Evolutionary conservation across 805 yeast species (phyloP).

Genomic region (Jamesozyma jinghongensis): DNA sequence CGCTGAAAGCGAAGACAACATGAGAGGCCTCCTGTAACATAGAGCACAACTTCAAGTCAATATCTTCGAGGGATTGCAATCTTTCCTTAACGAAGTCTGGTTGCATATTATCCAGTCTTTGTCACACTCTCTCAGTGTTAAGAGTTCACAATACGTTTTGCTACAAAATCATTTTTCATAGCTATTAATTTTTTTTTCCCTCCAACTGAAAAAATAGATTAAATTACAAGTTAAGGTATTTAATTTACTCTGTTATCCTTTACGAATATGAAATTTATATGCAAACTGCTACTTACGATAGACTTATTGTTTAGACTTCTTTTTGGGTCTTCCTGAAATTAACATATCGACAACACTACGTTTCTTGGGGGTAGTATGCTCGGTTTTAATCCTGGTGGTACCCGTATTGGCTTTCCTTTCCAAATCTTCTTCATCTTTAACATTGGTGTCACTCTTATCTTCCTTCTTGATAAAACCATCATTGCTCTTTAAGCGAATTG

Average conservation of each 20-base stretch:
- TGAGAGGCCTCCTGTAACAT: constrained; percentile 25
- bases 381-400: neutral
- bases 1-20: constrained; percentile 24
- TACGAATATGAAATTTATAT: too few relatives aligned
- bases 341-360: constrained; percentile 1
- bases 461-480: constrained; percentile 1
- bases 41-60: constrained; percentile 22
- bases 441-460: neutral
- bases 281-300: too few relatives aligned
- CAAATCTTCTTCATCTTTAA: constrained; percentile 3
- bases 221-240: too few relatives aligned
- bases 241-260: too few relatives aligned
- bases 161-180: too few relatives aligned
- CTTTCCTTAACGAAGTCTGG: constrained; percentile 27
- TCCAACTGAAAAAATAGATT: too few relatives aligned
- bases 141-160: too few relatives aligned
- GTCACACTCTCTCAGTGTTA: too few relatives aligned
- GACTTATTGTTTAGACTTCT: too few relatives aligned
- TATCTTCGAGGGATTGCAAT: constrained; percentile 19
- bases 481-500: too few relatives aligned
- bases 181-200: too few relatives aligned
- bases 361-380: neutral
- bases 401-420: constrained; percentile 1
- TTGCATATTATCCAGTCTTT: constrained; percentile 21
- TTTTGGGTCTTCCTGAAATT: neutral